phyloP scores from a whole-genome alignment of 2,329 filamentous ascomycete genomes.

The Cytospora leucostoma region DNA sequence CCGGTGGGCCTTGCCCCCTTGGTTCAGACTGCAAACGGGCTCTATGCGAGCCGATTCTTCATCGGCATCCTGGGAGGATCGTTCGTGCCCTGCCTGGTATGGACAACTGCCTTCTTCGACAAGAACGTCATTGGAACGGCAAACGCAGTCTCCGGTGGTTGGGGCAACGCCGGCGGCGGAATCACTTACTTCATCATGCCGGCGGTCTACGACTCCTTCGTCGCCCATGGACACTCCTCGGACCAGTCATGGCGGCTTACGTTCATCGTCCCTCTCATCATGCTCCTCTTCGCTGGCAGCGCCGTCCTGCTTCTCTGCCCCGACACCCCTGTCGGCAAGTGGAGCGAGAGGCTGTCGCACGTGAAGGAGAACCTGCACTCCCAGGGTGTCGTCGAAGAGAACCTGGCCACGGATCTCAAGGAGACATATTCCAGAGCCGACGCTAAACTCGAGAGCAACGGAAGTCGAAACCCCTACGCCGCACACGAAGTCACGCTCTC shows the following conservation, averaged over 20 bases:
- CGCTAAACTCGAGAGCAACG: constrained; percentile 34
- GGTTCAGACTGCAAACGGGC: constrained; percentile 64
- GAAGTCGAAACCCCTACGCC: constrained; percentile 35
- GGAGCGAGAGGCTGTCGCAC: constrained; percentile 63
- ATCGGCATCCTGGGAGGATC: constrained; percentile 76
- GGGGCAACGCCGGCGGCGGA: constrained; percentile 85
- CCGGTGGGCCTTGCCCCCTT: constrained; percentile 82
- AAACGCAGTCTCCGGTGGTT: constrained; percentile 81
- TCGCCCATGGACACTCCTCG: constrained; percentile 58
- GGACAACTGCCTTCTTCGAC: constrained; percentile 91
- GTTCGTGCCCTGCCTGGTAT: constrained; percentile 87
- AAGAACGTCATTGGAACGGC: constrained; percentile 88
- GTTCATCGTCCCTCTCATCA: constrained; percentile 80
- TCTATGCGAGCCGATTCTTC: constrained; percentile 78
- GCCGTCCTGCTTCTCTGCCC: constrained; percentile 72
- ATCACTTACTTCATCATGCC: constrained; percentile 96
- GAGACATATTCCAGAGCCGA: constrained; percentile 40
- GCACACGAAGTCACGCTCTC: constrained; percentile 51
- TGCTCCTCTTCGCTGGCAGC: constrained; percentile 68
- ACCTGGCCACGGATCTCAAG: constrained; percentile 30
- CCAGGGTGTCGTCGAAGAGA: constrained; percentile 40
- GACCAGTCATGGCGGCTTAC: constrained; percentile 81
- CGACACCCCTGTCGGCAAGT: constrained; percentile 81
- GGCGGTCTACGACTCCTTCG: constrained; percentile 78
- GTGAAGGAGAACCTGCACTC: constrained; percentile 47